Evolutionary conservation across 2,329 filamentous ascomycete genomes (phyloP).

Genomic region (Exophiala bonariae): DNA sequence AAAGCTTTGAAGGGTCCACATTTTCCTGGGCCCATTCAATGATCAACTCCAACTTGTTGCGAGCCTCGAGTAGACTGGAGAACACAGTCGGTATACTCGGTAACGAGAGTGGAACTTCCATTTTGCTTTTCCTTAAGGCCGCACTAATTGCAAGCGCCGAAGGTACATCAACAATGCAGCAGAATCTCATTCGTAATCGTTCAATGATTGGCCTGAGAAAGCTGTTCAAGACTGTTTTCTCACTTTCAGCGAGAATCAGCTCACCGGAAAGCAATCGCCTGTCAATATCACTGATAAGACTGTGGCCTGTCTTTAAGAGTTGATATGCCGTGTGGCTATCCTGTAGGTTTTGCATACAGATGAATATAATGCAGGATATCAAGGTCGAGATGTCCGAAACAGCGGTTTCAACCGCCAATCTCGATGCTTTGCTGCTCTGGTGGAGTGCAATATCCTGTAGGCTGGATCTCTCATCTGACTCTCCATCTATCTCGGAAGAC

Average conservation of each 20-base stretch:
- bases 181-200: conserved; percentile 25
- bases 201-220: conserved; percentile 26
- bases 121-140: conserved; percentile 12
- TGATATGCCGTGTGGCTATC: conserved; percentile 26
- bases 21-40: conserved; percentile 25
- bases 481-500: conserved; percentile 22
- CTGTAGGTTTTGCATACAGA: conserved; percentile 29
- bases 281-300: conserved; percentile 24
- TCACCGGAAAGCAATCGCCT: conserved; percentile 15
- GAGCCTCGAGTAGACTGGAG: conserved; percentile 23
- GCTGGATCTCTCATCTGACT: conserved; percentile 17
- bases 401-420: conserved; percentile 20
- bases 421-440: conserved; percentile 25
- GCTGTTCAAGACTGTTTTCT: conserved; percentile 24
- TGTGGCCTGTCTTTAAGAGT: conserved; percentile 22
- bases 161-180: conserved; percentile 25
- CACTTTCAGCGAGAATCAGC: conserved; percentile 20
- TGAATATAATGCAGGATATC: conserved; percentile 30
- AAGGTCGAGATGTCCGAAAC: conserved; percentile 24
- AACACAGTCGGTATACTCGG: conserved; percentile 19
- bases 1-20: conserved; percentile 6
- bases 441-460: conserved; percentile 21
- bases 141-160: conserved; percentile 23
- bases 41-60: conserved; percentile 26
- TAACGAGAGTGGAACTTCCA: conserved; percentile 7